Evolutionary conservation across 2,329 filamentous ascomycete genomes (phyloP).

Genomic region (Metarhizium humberi): DNA sequence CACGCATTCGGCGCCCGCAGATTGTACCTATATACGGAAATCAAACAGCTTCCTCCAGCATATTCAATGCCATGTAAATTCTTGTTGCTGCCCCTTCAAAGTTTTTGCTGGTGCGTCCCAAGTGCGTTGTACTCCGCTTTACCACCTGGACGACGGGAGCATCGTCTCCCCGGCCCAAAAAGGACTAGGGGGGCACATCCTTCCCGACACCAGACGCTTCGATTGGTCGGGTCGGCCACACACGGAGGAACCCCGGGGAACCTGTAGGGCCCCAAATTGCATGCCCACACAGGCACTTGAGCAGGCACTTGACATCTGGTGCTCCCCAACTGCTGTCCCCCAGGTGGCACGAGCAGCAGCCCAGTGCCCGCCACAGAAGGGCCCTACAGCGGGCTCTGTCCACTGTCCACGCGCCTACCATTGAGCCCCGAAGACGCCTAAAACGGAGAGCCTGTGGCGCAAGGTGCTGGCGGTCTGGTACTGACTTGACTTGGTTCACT

Average conservation of each 20-base stretch:
- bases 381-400: not conserved
- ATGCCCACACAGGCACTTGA: not conserved
- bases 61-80: not conserved
- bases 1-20: not conserved
- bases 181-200: not conserved
- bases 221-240: not conserved
- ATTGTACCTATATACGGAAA: no score
- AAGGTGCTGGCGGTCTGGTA: no score
- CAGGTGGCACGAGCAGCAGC: not conserved
- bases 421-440: not conserved
- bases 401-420: not conserved
- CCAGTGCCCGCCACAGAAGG: no score
- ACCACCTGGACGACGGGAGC: not conserved
- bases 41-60: no score
- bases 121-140: no score
- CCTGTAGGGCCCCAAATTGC: not conserved
- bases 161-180: constrained; percentile 1
- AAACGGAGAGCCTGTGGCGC: not conserved
- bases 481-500: no score
- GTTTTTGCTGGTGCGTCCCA: no score
- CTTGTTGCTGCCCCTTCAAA: not conserved
- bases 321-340: not conserved
- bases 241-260: constrained; percentile 2
- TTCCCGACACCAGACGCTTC: not conserved
- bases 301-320: no score